A percentile compares a stretch with the other conserved stretches of the same genome.
Evolutionary conservation across 75 land plant species (phyloP).

Genomic region (Pinus tabuliformis): DNA sequence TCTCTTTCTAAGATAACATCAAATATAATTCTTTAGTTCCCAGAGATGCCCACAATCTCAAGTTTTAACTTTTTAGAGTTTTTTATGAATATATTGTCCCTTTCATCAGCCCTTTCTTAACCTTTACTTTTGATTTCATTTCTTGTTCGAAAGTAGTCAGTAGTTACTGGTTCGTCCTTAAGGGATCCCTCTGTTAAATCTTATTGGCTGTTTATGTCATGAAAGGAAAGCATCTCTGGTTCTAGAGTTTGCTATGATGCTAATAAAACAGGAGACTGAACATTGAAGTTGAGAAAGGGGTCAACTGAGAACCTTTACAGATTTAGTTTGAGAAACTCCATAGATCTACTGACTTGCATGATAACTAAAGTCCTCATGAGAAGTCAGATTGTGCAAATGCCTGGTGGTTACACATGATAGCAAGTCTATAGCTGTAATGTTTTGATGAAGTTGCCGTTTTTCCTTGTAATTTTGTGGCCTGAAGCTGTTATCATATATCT

Average conservation of each 20-base stretch:
- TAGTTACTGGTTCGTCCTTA: background rate
- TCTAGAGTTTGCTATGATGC: background rate
- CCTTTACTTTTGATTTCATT: background rate
- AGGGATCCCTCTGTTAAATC: background rate
- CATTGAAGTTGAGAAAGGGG: background rate
- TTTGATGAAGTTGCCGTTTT: too few relatives aligned
- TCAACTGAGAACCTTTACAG: background rate
- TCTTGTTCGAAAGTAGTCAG: too few relatives aligned
- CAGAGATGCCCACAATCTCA: too few relatives aligned
- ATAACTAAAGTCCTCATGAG: background rate
- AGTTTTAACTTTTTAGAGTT: too few relatives aligned
- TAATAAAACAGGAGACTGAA: background rate
- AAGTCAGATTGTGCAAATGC: background rate
- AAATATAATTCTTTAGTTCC: background rate
- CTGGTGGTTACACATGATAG: too few relatives aligned
- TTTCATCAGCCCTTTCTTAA: background rate
- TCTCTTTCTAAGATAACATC: background rate
- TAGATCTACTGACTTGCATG: background rate
- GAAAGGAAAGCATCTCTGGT: background rate
- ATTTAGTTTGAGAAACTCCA: background rate
- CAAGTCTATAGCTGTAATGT: too few relatives aligned
- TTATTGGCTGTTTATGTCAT: background rate
- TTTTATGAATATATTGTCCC: too few relatives aligned
- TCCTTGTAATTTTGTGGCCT: too few relatives aligned
- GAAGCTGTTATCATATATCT: background rate